These are phyloP conservation scores for Cylindricascospora bacillispora DNA, from an alignment of 1,139 yeast genomes.

Conservation along the genomic window DNA sequence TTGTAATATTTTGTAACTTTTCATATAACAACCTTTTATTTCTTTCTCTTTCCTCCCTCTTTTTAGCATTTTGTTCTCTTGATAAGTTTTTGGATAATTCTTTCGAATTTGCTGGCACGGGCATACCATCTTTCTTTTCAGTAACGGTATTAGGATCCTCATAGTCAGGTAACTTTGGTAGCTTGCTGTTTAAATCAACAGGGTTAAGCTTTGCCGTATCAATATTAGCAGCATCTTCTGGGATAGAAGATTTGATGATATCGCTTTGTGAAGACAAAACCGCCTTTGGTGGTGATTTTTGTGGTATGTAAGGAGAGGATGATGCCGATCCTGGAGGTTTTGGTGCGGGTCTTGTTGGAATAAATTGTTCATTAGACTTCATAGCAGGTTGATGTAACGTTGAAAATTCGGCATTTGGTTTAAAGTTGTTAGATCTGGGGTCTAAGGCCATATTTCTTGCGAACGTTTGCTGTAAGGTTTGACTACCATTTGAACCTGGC, in stretches of 20 bases:
- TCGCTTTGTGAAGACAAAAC: neutral
- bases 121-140: too few species aligned
- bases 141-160: neutral
- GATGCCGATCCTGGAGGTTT: constrained; percentile 30
- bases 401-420: neutral
- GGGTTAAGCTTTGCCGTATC: neutral
- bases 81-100: neutral
- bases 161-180: neutral
- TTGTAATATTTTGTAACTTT: constrained; percentile 62
- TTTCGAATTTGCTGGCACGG: constrained; percentile 1
- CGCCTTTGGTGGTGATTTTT: neutral
- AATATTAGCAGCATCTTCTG: neutral
- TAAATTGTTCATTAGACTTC: constrained; percentile 23
- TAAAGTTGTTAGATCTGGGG: neutral
- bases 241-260: neutral
- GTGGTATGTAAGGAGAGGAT: constrained; percentile 4
- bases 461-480: neutral
- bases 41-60: constrained; percentile 59
- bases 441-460: neutral
- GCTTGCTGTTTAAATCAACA: neutral
- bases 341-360: constrained; percentile 62
- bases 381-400: neutral
- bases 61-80: constrained; percentile 18
- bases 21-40: constrained; percentile 58
- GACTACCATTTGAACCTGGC: neutral